These are phyloP conservation scores for Sungouiella thailandica DNA, from an alignment of 805 yeast genomes.

Conservation along the genomic window DNA sequence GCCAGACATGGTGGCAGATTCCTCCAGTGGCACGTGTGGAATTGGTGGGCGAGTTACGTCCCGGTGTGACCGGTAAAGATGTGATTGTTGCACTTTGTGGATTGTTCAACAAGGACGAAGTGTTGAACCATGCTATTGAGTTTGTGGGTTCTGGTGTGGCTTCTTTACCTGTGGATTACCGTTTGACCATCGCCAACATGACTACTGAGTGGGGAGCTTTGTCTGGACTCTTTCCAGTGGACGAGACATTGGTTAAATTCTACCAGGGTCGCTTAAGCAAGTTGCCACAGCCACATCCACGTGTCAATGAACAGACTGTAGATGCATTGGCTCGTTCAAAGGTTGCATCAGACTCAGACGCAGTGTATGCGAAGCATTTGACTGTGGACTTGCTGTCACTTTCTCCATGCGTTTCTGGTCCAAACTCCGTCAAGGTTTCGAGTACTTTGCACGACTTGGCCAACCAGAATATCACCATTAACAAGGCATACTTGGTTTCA, in stretches of 20 bases:
- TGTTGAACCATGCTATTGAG: conserved; percentile 88
- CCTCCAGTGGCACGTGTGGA: conserved; percentile 98
- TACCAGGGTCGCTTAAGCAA: conserved; percentile 58
- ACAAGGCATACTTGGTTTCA: conserved; percentile 96
- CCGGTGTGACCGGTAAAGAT: conserved; percentile 93
- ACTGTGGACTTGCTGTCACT: conserved; percentile 74
- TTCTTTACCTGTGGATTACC: conserved; percentile 59
- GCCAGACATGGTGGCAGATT: conserved; percentile 99
- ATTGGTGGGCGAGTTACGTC: conserved; percentile 72
- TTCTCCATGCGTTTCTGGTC: conserved; percentile 91
- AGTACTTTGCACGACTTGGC: conserved; percentile 74
- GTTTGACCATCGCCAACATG: conserved; percentile 19
- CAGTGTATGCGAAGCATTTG: conserved; percentile 84
- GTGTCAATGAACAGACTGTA: conserved; percentile 64
- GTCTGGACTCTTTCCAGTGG: conserved; percentile 97
- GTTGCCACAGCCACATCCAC: conserved; percentile 73
- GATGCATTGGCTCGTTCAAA: conserved; percentile 43
- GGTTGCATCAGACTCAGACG: conserved; percentile 62
- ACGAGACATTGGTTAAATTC: conserved; percentile 69
- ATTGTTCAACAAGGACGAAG: conserved; percentile 85
- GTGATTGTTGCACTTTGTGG: conserved; percentile 97
- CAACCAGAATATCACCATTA: conserved; percentile 64
- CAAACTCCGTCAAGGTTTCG: conserved; percentile 92
- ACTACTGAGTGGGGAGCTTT: conserved; percentile 49
- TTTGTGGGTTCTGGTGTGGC: conserved; percentile 79